These are phyloP conservation scores for Naganishia vaughanmartiniae DNA, from an alignment of 768 basidiomycete genomes.

Conservation along the genomic window DNA sequence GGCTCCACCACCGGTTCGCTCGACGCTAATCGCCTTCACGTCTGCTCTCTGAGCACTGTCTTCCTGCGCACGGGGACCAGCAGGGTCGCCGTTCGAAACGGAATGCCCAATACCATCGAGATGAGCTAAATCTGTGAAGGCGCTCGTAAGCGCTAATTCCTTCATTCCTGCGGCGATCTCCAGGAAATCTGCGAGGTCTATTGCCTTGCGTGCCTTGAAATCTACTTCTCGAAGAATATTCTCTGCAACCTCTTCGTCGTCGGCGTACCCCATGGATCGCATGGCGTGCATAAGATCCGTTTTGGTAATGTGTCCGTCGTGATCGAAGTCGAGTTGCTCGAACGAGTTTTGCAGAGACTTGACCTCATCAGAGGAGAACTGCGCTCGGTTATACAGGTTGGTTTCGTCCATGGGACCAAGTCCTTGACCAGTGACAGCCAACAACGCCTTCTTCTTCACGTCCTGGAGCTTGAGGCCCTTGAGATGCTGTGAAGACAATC, in stretches of 20 bases:
- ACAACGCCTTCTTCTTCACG: conserved; percentile 35
- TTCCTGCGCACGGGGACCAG: conserved; percentile 51
- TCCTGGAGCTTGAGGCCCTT: conserved; percentile 46
- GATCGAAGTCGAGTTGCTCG: conserved; percentile 50
- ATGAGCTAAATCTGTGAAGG: conserved; percentile 50
- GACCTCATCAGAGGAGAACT: conserved; percentile 60
- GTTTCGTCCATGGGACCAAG: conserved; percentile 43
- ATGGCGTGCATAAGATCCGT: conserved; percentile 54
- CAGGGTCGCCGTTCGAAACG: conserved; percentile 54
- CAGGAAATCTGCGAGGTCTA: conserved; percentile 82
- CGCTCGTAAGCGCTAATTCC: conserved; percentile 51
- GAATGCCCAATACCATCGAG: conserved; percentile 37
- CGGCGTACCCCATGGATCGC: conserved; percentile 62
- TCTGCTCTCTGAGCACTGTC: conserved; percentile 45
- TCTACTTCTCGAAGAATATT: conserved; percentile 53
- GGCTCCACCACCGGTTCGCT: conserved; percentile 61
- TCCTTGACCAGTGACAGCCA: conserved; percentile 35
- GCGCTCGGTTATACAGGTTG: conserved; percentile 57
- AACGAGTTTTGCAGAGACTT: conserved; percentile 54
- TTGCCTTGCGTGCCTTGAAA: conserved; percentile 53
- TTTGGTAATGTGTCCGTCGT: conserved; percentile 39
- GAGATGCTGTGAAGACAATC: conserved; percentile 21
- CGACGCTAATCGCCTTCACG: conserved; percentile 59
- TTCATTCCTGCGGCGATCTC: conserved; percentile 59
- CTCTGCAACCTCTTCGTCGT: conserved; percentile 45